Conservation (phyloP, 306 rosid species). For the Calophaca sinica region DNA sequence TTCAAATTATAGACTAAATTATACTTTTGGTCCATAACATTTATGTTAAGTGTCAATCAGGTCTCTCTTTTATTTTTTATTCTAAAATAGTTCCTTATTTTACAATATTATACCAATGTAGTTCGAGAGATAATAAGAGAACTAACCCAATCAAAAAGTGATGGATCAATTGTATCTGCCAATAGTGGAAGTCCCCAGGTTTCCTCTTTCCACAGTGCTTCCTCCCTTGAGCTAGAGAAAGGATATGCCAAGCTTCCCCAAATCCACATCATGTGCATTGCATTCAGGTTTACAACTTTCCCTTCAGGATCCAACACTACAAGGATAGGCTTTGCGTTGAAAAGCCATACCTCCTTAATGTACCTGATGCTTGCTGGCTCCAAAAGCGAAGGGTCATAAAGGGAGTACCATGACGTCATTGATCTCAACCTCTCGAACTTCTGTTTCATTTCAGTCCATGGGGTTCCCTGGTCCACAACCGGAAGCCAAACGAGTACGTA, state of each 20-base stretch:
- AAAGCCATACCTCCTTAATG: constrained; percentile 65
- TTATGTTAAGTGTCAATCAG: no score
- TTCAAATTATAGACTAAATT: no score
- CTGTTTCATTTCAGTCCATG: constrained; percentile 33
- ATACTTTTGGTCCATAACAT: no score
- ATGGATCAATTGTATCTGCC: constrained; percentile 55
- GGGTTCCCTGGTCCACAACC: constrained; percentile 39
- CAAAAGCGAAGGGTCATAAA: constrained; percentile 54
- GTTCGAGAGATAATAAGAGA: no score
- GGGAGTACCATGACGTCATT: constrained; percentile 62
- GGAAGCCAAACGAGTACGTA: constrained; percentile 77
- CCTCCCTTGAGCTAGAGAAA: constrained; percentile 60
- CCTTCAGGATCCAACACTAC: constrained; percentile 71
- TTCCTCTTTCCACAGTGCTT: constrained; percentile 62
- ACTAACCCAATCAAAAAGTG: constrained; percentile 56
- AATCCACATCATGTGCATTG: constrained; percentile 77
- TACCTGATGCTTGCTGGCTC: constrained; percentile 54
- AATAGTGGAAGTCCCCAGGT: constrained; percentile 64
- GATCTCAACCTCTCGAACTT: constrained; percentile 44
- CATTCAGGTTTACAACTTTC: constrained; percentile 60
- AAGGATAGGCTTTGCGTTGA: constrained; percentile 58
- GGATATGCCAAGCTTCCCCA: constrained; percentile 78
- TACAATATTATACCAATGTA: no score
- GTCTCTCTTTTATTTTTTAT: no score
- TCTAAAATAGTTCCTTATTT: no score